phyloP scores from a whole-genome alignment of 176 grass and related monocot species.

The Secale cereale region DNA sequence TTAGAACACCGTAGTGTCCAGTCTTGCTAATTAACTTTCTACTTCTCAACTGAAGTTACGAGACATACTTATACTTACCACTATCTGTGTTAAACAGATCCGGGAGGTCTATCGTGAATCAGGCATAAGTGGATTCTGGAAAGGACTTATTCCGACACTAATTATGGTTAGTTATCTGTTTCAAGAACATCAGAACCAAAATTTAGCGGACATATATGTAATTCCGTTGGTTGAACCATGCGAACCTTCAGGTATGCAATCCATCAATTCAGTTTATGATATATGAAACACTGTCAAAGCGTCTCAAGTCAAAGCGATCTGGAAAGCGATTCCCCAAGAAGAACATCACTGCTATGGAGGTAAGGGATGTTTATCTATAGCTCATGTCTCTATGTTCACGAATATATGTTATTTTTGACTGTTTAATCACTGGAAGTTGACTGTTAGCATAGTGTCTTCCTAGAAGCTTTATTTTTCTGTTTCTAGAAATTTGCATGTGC shows the following conservation, averaged over 20 bases:
- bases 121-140: constrained; percentile 93
- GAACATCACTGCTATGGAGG: constrained; percentile 82
- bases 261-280: constrained; percentile 99
- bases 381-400: background rate
- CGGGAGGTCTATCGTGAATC: constrained; percentile 75
- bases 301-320: constrained; percentile 55
- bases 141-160: constrained; percentile 92
- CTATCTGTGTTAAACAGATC: constrained; percentile 48
- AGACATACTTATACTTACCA: constrained; percentile 16
- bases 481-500: background rate
- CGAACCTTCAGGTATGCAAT: constrained; percentile 78
- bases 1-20: background rate
- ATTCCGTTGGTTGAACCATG: constrained; percentile 25
- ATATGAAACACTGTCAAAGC: constrained; percentile 87
- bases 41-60: constrained; percentile 25
- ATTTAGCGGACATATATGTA: constrained; percentile 6
- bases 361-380: constrained; percentile 23
- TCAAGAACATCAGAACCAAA: constrained; percentile 4
- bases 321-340: constrained; percentile 49
- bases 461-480: constrained; percentile 21
- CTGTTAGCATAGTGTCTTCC: background rate
- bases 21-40: constrained; percentile 18
- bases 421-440: background rate
- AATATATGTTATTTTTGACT: background rate
- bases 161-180: constrained; percentile 76